Percentiles rank a stretch among this genome's conserved stretches.
phyloP scores from a whole-genome alignment of 2,329 filamentous ascomycete genomes.

The Pyrenophora graminea region DNA sequence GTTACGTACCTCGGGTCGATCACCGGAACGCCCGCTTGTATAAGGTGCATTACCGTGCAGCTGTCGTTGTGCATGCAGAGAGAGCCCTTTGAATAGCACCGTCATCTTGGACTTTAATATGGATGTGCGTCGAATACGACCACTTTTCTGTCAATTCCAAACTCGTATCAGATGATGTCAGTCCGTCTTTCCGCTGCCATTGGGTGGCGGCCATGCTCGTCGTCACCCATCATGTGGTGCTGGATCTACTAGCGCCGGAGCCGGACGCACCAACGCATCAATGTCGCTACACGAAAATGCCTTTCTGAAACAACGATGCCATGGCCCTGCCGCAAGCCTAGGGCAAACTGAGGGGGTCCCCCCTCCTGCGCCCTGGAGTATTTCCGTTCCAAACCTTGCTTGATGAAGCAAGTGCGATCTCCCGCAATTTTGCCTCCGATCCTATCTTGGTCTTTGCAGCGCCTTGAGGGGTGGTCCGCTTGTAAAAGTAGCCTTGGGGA shows the following conservation, averaged over 20 bases:
- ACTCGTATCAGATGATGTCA: neutral
- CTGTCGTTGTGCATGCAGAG: neutral
- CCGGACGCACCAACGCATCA: conserved; percentile 7
- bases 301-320: conserved; percentile 13
- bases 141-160: conserved; percentile 2
- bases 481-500: neutral
- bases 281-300: conserved; percentile 8
- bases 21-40: neutral
- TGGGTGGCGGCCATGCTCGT: neutral
- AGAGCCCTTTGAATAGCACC: neutral
- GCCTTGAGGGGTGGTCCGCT: conserved; percentile 2
- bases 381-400: conserved; percentile 6
- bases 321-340: conserved; percentile 4
- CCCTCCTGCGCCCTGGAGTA: conserved; percentile 3
- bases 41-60: conserved; percentile 1
- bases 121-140: neutral
- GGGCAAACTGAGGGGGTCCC: conserved; percentile 5
- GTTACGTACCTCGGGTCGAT: neutral
- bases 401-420: conserved; percentile 12
- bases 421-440: conserved; percentile 9
- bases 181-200: neutral
- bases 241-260: conserved; percentile 12
- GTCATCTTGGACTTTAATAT: neutral
- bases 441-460: conserved; percentile 6
- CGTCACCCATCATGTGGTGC: neutral